Percentiles rank a stretch among this genome's conserved stretches.
These are phyloP conservation scores for Apophysomyces sp. DNA, from an alignment of 371 early-diverging fungal genomes.

Conservation along the genomic window DNA sequence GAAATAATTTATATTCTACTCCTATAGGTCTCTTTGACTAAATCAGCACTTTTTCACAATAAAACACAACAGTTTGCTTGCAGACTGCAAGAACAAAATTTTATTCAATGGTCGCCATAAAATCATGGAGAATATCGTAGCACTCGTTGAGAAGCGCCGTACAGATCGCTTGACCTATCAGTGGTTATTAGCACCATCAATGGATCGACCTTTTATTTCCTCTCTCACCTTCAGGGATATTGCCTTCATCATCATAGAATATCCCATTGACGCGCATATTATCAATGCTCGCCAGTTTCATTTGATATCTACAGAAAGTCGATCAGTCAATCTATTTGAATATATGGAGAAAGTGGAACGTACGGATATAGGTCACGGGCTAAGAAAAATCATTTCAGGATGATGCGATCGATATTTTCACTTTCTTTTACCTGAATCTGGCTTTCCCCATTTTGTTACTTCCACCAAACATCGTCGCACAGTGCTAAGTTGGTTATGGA, in stretches of 20 bases:
- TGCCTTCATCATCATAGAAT: constrained; percentile 81
- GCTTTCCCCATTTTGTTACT: constrained; percentile 81
- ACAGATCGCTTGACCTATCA: constrained; percentile 71
- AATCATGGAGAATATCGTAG: constrained; percentile 81
- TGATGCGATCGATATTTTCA: not conserved
- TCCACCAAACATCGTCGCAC: constrained; percentile 80
- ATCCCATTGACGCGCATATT: constrained; percentile 84
- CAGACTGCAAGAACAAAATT: not conserved
- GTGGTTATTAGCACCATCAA: not conserved
- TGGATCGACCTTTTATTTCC: not conserved
- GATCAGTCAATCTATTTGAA: not conserved
- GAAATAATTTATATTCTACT: not conserved
- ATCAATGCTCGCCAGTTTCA: constrained; percentile 83
- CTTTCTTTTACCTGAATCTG: constrained; percentile 57
- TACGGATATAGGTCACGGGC: constrained; percentile 83
- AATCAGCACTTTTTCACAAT: constrained; percentile 6
- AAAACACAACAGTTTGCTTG: constrained; percentile 2
- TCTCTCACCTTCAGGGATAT: constrained; percentile 74
- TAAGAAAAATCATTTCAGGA: constrained; percentile 13
- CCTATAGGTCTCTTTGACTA: constrained; percentile 12
- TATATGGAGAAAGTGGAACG: constrained; percentile 7
- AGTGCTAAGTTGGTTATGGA: constrained; percentile 84
- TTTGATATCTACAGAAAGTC: constrained; percentile 55
- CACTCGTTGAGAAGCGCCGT: constrained; percentile 85
- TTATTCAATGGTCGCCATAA: constrained; percentile 42